Conservation (phyloP, 2,329 filamentous ascomycete genomes). For the Paramyrothecium roridum region DNA sequence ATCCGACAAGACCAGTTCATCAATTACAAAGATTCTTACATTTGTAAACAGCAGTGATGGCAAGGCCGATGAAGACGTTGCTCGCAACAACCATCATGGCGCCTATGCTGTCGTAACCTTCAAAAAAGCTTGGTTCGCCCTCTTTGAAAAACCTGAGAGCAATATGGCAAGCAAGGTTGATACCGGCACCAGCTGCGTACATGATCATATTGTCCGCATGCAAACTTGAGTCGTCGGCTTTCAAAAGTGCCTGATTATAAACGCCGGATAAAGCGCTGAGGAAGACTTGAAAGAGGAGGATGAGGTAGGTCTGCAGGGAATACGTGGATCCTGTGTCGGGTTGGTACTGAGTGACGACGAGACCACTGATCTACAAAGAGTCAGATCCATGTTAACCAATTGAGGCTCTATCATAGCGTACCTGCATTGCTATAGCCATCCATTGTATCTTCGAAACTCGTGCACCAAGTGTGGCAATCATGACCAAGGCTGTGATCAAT, state of each 20-base stretch:
- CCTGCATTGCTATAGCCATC: conserved; percentile 25
- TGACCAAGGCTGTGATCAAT: conserved; percentile 25
- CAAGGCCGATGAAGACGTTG: conserved; percentile 29
- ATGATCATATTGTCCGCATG: conserved; percentile 29
- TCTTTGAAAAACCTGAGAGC: conserved; percentile 15
- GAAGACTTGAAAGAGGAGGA: conserved; percentile 26
- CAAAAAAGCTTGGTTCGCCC: conserved; percentile 22
- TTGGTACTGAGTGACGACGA: conserved; percentile 24
- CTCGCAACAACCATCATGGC: conserved; percentile 27
- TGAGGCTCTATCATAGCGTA: background rate
- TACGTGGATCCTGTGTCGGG: conserved; percentile 18
- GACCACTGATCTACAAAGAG: conserved; percentile 18
- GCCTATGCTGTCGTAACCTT: conserved; percentile 18
- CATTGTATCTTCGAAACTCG: conserved; percentile 25
- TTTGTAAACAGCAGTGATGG: conserved; percentile 31
- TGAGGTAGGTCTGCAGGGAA: conserved; percentile 22
- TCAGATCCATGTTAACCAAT: background rate
- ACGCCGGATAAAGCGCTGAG: conserved; percentile 27
- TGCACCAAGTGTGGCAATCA: conserved; percentile 19
- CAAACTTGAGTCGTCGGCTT: conserved; percentile 24
- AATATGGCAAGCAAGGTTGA: conserved; percentile 26
- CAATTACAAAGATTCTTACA: conserved; percentile 13
- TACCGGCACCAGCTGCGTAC: conserved; percentile 21
- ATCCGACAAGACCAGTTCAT: background rate
- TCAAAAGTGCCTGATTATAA: conserved; percentile 29